Base-by-base conservation (phyloP, 1,284 basidiomycete species). In the Cutaneotrichosporon cutaneum region DNA sequence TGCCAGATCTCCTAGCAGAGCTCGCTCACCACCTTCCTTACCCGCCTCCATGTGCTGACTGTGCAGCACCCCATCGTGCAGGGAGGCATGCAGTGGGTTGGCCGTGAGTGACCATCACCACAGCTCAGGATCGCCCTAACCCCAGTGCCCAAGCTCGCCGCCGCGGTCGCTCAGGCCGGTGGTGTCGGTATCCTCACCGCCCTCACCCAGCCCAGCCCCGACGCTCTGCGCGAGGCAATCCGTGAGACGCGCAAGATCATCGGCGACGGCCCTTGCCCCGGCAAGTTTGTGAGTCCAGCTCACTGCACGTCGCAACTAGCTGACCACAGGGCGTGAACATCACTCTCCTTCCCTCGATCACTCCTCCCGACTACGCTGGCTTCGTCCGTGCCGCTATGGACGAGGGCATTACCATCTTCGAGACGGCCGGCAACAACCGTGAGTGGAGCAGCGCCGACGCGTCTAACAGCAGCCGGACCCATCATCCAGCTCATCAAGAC, bases 351-450 rank as follows among this genome's bases (percentile, higher is more conserved):
- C 94, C 94, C 0, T 86, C 86, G 30, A 96, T 97, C 72, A 90
- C 87, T 61, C 92, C 94, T 0, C 94, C 94, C 1, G 92, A 95
- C 73, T 97, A 97, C 65, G 76, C 74, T 58, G 91, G 88, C 7
- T 94, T 88, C 70, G 89, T 89, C 1, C 82, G 85, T 13, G 93
- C 85, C 2, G 89, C 92, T 4, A 85, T 96, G 56, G 90, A 92
- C 60, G 94, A 94, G 74, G 90, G 90, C n/a, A 84, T 95, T 13
- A 83, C 81, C 70, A 88, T 96, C 56, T 93, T 94, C 73, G 94
- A 97, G 82, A 97, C 94, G 0, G 94, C 94, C 1, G 94, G 94
- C 11, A 93, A 90, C 76, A 92, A 88, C 75, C 90, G 90, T 91
- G 70, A 66, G 85, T 77, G 44, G 50, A 14, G 18, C 33, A 13